Evolutionary conservation across 768 basidiomycete species (phyloP), one percentile per base, ranked within the genome.

Genomic region (Rubroboletus satanas): DNA sequence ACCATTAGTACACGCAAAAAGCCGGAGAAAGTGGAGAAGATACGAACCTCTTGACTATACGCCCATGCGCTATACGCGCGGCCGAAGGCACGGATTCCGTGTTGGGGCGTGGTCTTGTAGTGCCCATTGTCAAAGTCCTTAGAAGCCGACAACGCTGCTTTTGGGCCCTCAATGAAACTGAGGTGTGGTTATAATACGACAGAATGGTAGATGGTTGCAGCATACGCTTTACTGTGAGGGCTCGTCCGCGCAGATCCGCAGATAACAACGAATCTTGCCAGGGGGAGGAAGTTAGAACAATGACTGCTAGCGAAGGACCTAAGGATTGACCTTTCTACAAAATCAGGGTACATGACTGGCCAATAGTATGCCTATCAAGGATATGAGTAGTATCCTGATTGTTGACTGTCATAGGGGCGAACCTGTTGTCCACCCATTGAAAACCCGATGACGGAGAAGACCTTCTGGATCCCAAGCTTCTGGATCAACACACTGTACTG

Each of bases 121-220:
- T 82, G 79, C 0, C 82, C 82, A 41, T 74, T 61, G 1, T 80
- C 67, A 64, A 81, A 84, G 56, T 83, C 82, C 55, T 76, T 77
- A 2, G 83, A 83, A 15, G 78, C 75, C 1, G 72, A 59, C 23
- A 83, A 67, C 10, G 83, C 80, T 3, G 79, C 75, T 59, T 81
- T 83, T 7, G 80, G 79, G 0, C 83, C 82, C 63, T 84, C 83
- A n/a, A 84, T 64, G 68, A 83, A 83, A 62, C 82, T 83, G 52
- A 9, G 18, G 29, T n/a, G 7, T 0, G 5, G 4, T 56, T 12
- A 51, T 18, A 15, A 39, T 21, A 33, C 4, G n/a, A 31, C 12
- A 42, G 2, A 17, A 37, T 28, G 21, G 14, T 21, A 6, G 33
- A 43, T 6, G n/a, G n/a, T 49, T 26, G 37, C 18, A 23, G 41